Base-by-base conservation (phyloP, 2,329 filamentous ascomycete genomes). In the Apiospora marii region DNA sequence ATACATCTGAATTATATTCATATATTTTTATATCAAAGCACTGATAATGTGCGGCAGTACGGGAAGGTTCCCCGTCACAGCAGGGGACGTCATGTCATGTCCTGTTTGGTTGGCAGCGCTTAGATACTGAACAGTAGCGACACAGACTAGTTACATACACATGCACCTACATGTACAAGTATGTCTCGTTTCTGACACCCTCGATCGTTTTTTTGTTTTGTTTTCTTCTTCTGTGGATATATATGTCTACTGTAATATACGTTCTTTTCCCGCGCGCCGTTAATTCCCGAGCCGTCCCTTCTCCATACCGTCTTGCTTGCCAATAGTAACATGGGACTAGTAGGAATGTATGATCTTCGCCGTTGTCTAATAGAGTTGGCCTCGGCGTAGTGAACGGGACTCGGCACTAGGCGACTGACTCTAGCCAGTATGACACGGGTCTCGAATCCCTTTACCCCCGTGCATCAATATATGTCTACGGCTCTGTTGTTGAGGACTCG, bases 271-370 rank as follows among this genome's bases (percentile, higher is more conserved):
- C 58, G 34, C 34, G 16, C 53, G 22, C 30, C 34, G 34, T 34
- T 64, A 24, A 41, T 64, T 64, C 53, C 53, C 58, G 58, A 41
- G 34, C 58, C 58, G 58, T 64, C 34, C 34, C 10, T 14, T 37
- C 34, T 7, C 2, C 30, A 37, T n/a, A 41, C 19, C 16, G 6
- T 19, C 41, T 41, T 64, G 10, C 34, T 41, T n/a, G 13, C 16
- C 53, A 61, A 61, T 61, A 61, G 5, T 13, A 6, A 61, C 19
- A 41, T 64, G 58, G 22, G 14, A 30, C 58, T 41, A 64, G 22
- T 24, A n/a, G 34, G 58, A 64, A 41, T 64, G 58, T 24, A 8
- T 64, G 53, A 19, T 34, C 49, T n/a, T n/a, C n/a, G 1, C n/a
- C 16, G 14, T 48, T 51, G 24, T 51, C 48, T 27, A 4, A 51